A percentile compares a stretch with the other conserved stretches of the same genome.
Conservation (phyloP, 1,284 basidiomycete species). For the Apiotrichum sp. region DNA sequence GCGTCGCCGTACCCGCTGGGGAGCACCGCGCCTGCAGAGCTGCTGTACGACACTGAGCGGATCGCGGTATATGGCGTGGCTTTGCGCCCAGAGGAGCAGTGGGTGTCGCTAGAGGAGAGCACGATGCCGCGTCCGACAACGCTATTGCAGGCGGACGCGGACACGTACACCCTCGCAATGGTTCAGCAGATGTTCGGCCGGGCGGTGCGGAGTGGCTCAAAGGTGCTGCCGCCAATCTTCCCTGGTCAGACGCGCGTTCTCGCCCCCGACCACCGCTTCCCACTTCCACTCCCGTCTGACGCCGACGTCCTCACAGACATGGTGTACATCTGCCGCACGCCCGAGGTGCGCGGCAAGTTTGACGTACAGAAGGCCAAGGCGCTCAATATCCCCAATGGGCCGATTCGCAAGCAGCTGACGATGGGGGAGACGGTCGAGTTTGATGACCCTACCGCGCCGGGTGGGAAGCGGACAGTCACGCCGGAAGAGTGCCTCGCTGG, state of each 20-base stretch:
- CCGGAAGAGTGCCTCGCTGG: constrained; percentile 47
- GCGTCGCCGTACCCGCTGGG: constrained; percentile 10
- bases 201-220: neutral
- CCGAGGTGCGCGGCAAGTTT: constrained; percentile 78
- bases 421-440: constrained; percentile 47
- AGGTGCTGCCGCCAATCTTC: neutral
- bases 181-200: constrained; percentile 27
- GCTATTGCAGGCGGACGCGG: neutral
- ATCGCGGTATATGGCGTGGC: constrained; percentile 32
- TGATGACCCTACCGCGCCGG: constrained; percentile 48
- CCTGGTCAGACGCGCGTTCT: constrained; percentile 1
- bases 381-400: constrained; percentile 63
- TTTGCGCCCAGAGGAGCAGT: constrained; percentile 9
- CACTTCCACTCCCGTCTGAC: constrained; percentile 24
- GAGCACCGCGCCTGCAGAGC: constrained; percentile 10
- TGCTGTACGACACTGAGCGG: constrained; percentile 22
- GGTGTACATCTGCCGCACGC: constrained; percentile 69
- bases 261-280: constrained; percentile 17
- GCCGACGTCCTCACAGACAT: constrained; percentile 36
- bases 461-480: constrained; percentile 52
- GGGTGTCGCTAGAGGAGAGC: neutral
- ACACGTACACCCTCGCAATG: constrained; percentile 8
- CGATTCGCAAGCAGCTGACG: constrained; percentile 46
- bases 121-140: neutral
- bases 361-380: constrained; percentile 60